Evolutionary conservation across 2,329 filamentous ascomycete genomes (phyloP), one percentile per base, ranked within the genome.

Genomic region (Sporothrix luriei): DNA sequence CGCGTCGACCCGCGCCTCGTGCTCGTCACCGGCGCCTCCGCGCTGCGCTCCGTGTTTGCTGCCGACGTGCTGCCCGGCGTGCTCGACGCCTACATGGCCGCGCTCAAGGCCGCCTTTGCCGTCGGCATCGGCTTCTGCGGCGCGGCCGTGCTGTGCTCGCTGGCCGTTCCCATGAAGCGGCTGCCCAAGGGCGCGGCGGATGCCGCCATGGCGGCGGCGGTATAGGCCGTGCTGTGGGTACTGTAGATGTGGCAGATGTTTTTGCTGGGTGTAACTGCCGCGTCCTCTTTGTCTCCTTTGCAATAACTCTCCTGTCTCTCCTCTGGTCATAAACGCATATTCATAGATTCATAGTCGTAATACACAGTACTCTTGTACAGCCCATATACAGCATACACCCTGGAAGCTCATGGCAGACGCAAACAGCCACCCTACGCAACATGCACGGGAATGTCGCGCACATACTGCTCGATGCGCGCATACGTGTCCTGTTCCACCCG

Each of bases 41-140:
- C 84, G 69, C 77, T 91, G 24, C 82, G 84, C 72, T 55, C 67
- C 4, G 77, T 78, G 2, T 84, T 90, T 66, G 74, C 80, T 0
- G 69, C 76, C 0, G 74, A 83, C 40, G 80, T 79, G 70, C 76
- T 89, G 0, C 72, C 77, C 0, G 80, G 80, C 0, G 85, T 90
- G 26, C 77, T 88, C 9, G 67, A 74, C 0, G 85, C 84, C 0
- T 90, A 90, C 77, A 88, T 83, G 66, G 77, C 83, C 69, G 84
- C 67, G 0, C n/a, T 71, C 10, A 74, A 77, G 55, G 76, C 77
- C 0, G 75, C 75, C 3, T 69, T 73, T 14, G 73, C 70, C 11
- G 62, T 66, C 2, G 62, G 19, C 24, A 66, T 66, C 52, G 62
- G 19, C 5, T 66, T 66, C 3, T 66, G 62, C 13, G 62, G 62